Evolutionary conservation across 805 yeast species (phyloP).

Genomic region (Dipodascus albidus): DNA sequence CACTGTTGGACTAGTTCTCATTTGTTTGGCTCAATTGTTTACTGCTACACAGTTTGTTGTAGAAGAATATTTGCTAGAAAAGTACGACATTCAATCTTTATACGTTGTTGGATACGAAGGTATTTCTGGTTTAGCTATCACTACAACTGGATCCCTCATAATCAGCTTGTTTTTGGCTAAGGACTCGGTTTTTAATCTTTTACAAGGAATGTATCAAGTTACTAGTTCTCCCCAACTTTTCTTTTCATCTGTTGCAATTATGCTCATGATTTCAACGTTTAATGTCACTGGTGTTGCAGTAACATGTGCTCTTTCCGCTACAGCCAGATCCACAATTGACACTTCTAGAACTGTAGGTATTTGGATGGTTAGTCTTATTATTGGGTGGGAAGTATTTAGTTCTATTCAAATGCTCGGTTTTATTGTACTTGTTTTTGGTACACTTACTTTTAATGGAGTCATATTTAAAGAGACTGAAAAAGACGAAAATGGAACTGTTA

Average conservation of each 20-base stretch:
- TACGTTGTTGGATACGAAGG: conserved; percentile 69
- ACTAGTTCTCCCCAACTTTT: conserved; percentile 25
- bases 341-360: conserved; percentile 65
- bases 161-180: conserved; percentile 22
- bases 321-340: conserved; percentile 69
- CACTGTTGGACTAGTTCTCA: conserved; percentile 44
- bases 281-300: conserved; percentile 64
- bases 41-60: conserved; percentile 69
- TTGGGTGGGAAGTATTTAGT: conserved; percentile 70
- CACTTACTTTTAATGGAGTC: conserved; percentile 63
- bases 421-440: conserved; percentile 51
- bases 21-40: conserved; percentile 51
- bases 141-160: conserved; percentile 35
- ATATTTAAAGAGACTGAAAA: conserved; percentile 17
- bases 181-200: conserved; percentile 21
- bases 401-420: conserved; percentile 58
- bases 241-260: conserved; percentile 45
- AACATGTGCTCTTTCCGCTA: conserved; percentile 56
- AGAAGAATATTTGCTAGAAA: conserved; percentile 55
- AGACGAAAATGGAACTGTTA: not conserved
- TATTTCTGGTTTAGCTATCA: conserved; percentile 42
- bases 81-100: conserved; percentile 45
- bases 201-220: conserved; percentile 17
- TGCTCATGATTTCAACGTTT: conserved; percentile 62
- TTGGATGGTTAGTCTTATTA: conserved; percentile 54